Evolutionary conservation across 208 protist genomes (phyloP), one percentile per base, ranked within the genome.

Genomic region (Leishmania major): DNA sequence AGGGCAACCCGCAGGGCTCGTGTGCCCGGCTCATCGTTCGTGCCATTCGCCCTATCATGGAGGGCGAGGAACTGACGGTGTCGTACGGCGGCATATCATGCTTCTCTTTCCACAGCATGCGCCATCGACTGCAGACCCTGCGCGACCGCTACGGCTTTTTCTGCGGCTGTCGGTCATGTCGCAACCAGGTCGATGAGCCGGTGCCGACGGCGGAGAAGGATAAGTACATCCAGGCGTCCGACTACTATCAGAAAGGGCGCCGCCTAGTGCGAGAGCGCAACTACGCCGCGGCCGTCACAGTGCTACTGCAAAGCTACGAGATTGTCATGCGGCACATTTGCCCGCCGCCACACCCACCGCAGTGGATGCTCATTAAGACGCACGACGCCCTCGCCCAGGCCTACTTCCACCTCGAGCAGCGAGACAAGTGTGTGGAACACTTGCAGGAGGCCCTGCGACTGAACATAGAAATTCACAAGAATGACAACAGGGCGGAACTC

Each of bases 231-330:
- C 87, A 96, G 83, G 91, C 93, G 11, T 82, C 93, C 25, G 93
- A 96, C 83, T 96, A 96, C 82, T 98, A 98, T 79, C 95, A 98
- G 79, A 98, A 98, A 75, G 95, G 95, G 3, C 89, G 90, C 66
- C 91, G 92, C 17, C 77, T 98, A 40, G 89, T 96, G 25, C 92
- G 93, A 47, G 93, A 98, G 79, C 88, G 93, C 19, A 79, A 96
- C 62, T 92, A 92, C 75, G 84, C 87, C 43, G 90, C 91, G 19
- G 95, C 93, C 5, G 91, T 96, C 57, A 94, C 88, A n/a, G 94
- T 96, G 62, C 83, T 97, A 47, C 82, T 92, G 80, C 94, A 97
- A 84, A 96, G 93, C 78, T 96, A 96, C 80, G 90, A 95, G 75
- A 91, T 97, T 53, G 88, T 93, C 55, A 94, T 96, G 92, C 91